Conservation (phyloP, 371 early-diverging fungal species). For the Mucor velutinosus region DNA sequence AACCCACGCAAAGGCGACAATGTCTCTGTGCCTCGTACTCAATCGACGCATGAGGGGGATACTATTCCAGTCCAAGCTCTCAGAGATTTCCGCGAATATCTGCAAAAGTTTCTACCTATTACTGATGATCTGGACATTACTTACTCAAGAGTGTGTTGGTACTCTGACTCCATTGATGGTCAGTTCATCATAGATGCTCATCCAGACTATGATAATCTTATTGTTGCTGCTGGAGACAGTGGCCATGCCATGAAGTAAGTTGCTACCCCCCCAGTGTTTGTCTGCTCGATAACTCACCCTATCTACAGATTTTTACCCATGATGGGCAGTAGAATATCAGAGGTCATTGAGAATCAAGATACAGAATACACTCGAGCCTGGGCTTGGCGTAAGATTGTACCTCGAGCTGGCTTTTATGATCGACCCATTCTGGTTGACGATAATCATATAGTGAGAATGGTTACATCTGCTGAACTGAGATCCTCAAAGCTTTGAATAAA, state of each 20-base stretch:
- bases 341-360: constrained; percentile 32
- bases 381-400: constrained; percentile 23
- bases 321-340: constrained; percentile 28
- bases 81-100: constrained; percentile 28
- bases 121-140: constrained; percentile 28
- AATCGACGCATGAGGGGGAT: constrained; percentile 32
- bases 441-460: constrained; percentile 9
- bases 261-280: not conserved
- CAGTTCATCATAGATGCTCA: constrained; percentile 41
- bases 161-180: constrained; percentile 47
- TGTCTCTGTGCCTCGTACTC: constrained; percentile 44
- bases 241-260: constrained; percentile 53
- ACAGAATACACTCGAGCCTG: constrained; percentile 28
- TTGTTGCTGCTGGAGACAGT: constrained; percentile 48
- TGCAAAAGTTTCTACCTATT: constrained; percentile 34
- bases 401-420: constrained; percentile 16
- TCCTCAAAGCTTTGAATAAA: constrained; percentile 14
- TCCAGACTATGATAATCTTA: constrained; percentile 41
- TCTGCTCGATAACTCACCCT: not conserved
- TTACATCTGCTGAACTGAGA: constrained; percentile 10
- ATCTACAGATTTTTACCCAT: constrained; percentile 29
- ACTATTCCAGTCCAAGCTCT: constrained; percentile 42
- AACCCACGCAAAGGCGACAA: constrained; percentile 8
- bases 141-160: constrained; percentile 43
- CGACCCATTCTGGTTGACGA: constrained; percentile 1